These are phyloP conservation scores for Penicillium glabrum DNA, from an alignment of 2,329 filamentous ascomycete species.

Conservation along the genomic window DNA sequence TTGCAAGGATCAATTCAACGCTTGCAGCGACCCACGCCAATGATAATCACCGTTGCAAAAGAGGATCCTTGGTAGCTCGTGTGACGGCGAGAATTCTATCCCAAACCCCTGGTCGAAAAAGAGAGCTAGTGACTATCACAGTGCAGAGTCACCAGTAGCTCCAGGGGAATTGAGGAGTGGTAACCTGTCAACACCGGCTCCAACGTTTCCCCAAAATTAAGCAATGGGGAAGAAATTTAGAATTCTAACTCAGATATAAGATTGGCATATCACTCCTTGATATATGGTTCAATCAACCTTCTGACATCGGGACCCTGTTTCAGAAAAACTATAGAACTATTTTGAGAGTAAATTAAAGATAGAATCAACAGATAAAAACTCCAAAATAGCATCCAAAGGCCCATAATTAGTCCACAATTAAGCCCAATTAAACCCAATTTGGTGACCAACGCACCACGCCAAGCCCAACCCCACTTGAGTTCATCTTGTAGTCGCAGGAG, in stretches of 20 bases:
- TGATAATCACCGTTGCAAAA: background rate
- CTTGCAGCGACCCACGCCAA: background rate
- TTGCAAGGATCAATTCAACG: constrained; percentile 8
- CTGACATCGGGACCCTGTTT: constrained; percentile 20
- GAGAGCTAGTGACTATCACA: background rate
- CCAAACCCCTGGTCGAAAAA: background rate
- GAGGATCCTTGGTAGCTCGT: constrained; percentile 7
- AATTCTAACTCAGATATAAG: background rate
- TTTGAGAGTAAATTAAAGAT: constrained; percentile 19
- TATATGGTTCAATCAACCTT: constrained; percentile 19
- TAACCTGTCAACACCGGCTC: background rate
- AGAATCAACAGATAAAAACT: constrained; percentile 20
- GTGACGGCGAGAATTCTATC: constrained; percentile 7
- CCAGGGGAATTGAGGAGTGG: background rate
- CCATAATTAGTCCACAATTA: constrained; percentile 21
- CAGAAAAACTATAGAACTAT: constrained; percentile 14
- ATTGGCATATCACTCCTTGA: constrained; percentile 4
- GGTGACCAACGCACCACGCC: constrained; percentile 7
- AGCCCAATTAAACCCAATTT: background rate
- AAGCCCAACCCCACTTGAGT: background rate
- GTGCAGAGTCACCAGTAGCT: background rate
- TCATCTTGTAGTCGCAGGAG: background rate
- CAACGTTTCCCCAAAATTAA: background rate
- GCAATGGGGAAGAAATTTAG: background rate
- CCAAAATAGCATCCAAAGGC: constrained; percentile 19